Evolutionary conservation across 2,329 filamentous ascomycete genomes (phyloP), one percentile per base, ranked within the genome.

Genomic region (Exophiala xenobiotica): DNA sequence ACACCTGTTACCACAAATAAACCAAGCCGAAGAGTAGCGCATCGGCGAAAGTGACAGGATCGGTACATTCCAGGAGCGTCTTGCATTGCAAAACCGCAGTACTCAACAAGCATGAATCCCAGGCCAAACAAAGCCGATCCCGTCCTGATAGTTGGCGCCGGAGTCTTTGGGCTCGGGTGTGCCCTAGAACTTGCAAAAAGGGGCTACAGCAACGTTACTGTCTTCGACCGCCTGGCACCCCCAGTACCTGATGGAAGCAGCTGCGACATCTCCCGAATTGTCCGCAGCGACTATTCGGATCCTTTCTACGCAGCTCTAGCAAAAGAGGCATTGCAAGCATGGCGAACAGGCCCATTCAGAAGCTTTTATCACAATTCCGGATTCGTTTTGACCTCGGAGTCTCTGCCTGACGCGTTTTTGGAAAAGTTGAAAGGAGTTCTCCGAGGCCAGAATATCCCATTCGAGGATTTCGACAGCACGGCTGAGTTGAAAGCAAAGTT

Each of bases 241-340:
- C 81, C 80, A 14, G 76, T 80, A 38, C 75, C 77, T 2, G 77
- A 83, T 64, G 78, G 76, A 46, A 77, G 78, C 18, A 79, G 77
- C 57, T 74, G 82, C 55, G 81, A 84, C 65, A 74, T 73, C 38
- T 82, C 78, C n/a, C 79, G 81, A 49, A 83, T 84, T 58, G 74
- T 85, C 40, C 77, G 81, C 26, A 77, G 83, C 27, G 92, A 97
- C 75, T 97, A 97, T 66, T 84, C 87, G 4, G 85, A 92, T 64
- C 73, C 81, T 0, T 80, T 84, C 19, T 96, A 96, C 70, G 81
- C 89, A 4, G 72, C 75, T 8, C 81, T 96, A 42, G 89, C 85
- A 14, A 77, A 80, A 18, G 74, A 81, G 26, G 90, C 90, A 1
- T 86, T 88, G 63, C 69, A 76, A 83, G 88, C 81, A 86, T 61